phyloP scores from a whole-genome alignment of 2,329 filamentous ascomycete genomes.

The Exophiala lecanii-corni region DNA sequence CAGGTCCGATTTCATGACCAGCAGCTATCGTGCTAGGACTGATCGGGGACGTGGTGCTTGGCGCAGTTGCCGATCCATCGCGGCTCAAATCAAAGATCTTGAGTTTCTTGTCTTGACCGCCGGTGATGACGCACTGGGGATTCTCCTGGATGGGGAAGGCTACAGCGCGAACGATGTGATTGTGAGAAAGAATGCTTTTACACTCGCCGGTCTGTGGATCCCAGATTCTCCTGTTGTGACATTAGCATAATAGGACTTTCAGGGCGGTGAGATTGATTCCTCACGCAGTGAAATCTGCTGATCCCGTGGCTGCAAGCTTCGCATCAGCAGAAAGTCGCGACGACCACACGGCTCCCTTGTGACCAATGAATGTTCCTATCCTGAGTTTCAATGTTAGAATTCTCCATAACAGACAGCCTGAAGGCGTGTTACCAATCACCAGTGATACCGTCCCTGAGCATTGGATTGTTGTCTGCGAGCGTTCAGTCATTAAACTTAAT shows the following conservation, averaged over 20 bases:
- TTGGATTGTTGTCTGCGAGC: slow-evolving; percentile 82
- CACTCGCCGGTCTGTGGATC: slow-evolving; percentile 92
- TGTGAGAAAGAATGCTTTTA: slow-evolving; percentile 79
- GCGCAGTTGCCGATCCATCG: slow-evolving; percentile 40
- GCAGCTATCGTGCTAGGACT: slow-evolving; percentile 34
- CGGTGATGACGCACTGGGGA: slow-evolving; percentile 80
- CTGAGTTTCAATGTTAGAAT: slow-evolving; percentile 34
- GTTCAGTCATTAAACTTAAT: slow-evolving; percentile 1
- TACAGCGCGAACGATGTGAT: slow-evolving; percentile 91
- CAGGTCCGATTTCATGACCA: slow-evolving; percentile 71
- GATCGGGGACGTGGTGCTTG: slow-evolving; percentile 35
- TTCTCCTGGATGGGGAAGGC: slow-evolving; percentile 79
- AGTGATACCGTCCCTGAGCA: slow-evolving; percentile 93
- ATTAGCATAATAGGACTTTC: slow-evolving; percentile 6
- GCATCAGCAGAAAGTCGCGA: slow-evolving; percentile 85
- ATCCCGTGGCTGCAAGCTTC: slow-evolving; percentile 82
- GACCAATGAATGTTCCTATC: slow-evolving; percentile 96
- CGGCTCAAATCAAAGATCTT: slow-evolving; percentile 79
- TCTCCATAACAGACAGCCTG: too few relatives aligned
- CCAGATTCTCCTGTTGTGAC: slow-evolving; percentile 78
- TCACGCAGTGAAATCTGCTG: slow-evolving; percentile 91
- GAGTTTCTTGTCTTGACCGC: slow-evolving; percentile 93
- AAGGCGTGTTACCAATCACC: slow-evolving; percentile 75
- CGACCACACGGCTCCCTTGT: slow-evolving; percentile 98
- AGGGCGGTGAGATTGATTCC: slow-evolving; percentile 31